Percentiles rank a stretch among this genome's conserved stretches.
Conservation (phyloP, 129 eudicot species). For the Flaveria brownii region DNA sequence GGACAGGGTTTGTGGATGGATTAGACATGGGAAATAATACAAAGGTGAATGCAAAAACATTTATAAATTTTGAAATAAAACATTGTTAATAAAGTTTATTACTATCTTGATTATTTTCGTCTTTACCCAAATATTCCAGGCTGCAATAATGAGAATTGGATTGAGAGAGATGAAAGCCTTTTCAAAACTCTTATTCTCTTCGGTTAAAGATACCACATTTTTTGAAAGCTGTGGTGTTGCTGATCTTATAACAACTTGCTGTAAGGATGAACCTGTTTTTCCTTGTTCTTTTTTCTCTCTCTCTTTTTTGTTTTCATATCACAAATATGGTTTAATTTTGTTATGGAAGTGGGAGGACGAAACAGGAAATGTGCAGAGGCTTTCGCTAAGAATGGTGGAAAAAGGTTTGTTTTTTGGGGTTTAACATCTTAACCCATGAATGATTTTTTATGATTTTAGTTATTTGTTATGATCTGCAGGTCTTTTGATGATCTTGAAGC, state of each 20-base stretch:
- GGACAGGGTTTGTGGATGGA: slow-evolving; percentile 93
- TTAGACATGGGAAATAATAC: slow-evolving; percentile 98
- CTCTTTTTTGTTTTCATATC: background rate
- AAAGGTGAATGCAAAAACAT: slow-evolving; percentile 54
- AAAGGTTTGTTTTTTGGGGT: slow-evolving; percentile 47
- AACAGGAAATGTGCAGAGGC: slow-evolving; percentile 98
- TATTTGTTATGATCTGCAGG: slow-evolving; percentile 38
- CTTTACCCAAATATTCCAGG: slow-evolving; percentile 43
- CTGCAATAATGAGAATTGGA: slow-evolving; percentile 99
- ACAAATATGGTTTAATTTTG: background rate
- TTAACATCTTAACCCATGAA: background rate
- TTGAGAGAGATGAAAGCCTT: slow-evolving; percentile 95
- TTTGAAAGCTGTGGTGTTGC: slow-evolving; percentile 99
- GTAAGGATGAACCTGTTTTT: slow-evolving; percentile 45
- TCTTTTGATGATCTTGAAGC: slow-evolving; percentile 98
- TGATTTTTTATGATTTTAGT: slow-evolving; percentile 14
- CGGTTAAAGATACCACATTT: slow-evolving; percentile 88
- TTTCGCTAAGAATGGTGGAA: slow-evolving; percentile 88
- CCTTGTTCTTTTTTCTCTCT: background rate
- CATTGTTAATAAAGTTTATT: background rate
- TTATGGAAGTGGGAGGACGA: slow-evolving; percentile 88
- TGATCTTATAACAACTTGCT: slow-evolving; percentile 94
- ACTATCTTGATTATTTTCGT: slow-evolving; percentile 26
- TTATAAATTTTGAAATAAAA: background rate
- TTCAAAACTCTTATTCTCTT: slow-evolving; percentile 87